Evolutionary conservation across 106 monocot species (phyloP), one percentile per base, ranked within the genome.

Genomic region (Iris macrosiphon): DNA sequence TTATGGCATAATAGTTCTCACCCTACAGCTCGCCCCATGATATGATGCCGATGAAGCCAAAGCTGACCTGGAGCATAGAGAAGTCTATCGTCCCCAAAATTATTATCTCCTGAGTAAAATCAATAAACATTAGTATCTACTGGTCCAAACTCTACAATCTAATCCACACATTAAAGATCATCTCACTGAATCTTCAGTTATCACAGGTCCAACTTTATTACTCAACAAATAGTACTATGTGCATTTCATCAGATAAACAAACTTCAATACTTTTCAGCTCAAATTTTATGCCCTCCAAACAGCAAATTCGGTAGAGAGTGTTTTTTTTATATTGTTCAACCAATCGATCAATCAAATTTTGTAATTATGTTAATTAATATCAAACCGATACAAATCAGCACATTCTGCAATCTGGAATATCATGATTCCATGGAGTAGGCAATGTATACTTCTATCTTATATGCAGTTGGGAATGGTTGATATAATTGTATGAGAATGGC

Each of bases 11-110:
- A 32, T 29, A 57, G 40, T 57, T 14, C 59, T 60, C 40, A 84
- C 74, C 83, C 83, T 53, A 71, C 75, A 42, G 75, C 79, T 65
- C 74, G 49, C 6, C 83, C 79, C 65, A 75, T 79, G 27, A 84
- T 75, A 54, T 79, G 74, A 20, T 75, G 74, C 28, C 57, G 61
- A 46, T 79, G 74, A 37, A 84, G 70, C 83, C 79, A 75, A 35
- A 62, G 74, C 39, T 75, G 83, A 8, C 74, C 79, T 20, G 44
- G 62, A 44, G 83, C 49, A 63, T 84, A 84, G 2, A 84, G 56
- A 52, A 39, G 34, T 46, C 60, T 71, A 24, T 79, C 74, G 60
- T 79, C 79, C 11, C 31, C 74, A 31, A 13, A 14, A 64, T 79
- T 84, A 52, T 71, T 75, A 67, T 84, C 83, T 25, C 83, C 79